These are phyloP conservation scores for Tolypocladium ophioglossoides DNA, from an alignment of 2,329 filamentous ascomycete genomes.

Conservation along the genomic window DNA sequence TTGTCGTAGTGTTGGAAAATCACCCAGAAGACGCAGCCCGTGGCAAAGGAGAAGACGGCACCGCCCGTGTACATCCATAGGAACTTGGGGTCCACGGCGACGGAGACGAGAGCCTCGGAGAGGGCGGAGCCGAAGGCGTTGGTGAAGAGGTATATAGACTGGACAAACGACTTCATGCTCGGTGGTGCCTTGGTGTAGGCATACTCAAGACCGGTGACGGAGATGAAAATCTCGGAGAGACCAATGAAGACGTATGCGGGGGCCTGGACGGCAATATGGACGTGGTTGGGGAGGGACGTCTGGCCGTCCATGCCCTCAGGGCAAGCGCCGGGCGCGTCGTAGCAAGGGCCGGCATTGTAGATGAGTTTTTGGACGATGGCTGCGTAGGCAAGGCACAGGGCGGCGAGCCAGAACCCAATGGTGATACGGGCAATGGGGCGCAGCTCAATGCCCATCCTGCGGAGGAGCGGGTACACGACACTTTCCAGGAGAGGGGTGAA, in stretches of 20 bases:
- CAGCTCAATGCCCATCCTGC: conserved; percentile 46
- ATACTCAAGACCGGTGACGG: conserved; percentile 61
- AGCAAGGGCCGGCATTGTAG: conserved; percentile 42
- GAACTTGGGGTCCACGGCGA: conserved; percentile 52
- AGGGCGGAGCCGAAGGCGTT: conserved; percentile 48
- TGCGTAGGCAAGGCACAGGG: conserved; percentile 47
- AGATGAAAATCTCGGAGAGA: conserved; percentile 51
- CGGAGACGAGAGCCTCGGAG: conserved; percentile 49
- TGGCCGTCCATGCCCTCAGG: conserved; percentile 18
- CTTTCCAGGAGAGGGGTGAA: conserved; percentile 55
- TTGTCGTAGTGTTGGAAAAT: conserved; percentile 27
- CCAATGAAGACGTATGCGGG: conserved; percentile 49
- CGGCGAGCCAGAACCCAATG: conserved; percentile 47
- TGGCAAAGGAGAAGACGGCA: conserved; percentile 33
- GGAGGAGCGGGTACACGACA: conserved; percentile 50
- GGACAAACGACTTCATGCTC: conserved; percentile 55
- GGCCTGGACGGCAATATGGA: conserved; percentile 43
- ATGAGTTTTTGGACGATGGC: conserved; percentile 50
- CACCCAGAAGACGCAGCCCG: conserved; percentile 41
- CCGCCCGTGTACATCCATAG: conserved; percentile 56
- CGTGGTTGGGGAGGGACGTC: conserved; percentile 26
- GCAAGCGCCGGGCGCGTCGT: conserved; percentile 30
- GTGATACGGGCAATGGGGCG: conserved; percentile 56
- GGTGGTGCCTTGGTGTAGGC: conserved; percentile 64
- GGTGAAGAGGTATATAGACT: conserved; percentile 49